A percentile compares a stretch with the other conserved stretches of the same genome.
Conservation (phyloP, 768 basidiomycete species). For the Lactarius evosmus region DNA sequence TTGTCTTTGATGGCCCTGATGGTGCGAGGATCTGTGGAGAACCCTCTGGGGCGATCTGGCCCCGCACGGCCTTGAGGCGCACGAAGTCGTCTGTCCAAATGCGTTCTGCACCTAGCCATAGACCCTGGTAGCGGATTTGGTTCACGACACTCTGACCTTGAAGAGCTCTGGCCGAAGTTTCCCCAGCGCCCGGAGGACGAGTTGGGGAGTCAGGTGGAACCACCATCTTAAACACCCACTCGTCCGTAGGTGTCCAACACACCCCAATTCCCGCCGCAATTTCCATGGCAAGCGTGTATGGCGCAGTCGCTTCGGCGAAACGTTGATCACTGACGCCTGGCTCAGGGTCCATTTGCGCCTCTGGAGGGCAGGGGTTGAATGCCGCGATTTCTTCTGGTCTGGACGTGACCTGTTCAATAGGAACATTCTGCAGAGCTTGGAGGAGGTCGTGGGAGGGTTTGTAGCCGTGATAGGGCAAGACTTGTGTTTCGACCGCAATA, state of each 20-base stretch:
- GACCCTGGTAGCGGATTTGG: conserved; percentile 67
- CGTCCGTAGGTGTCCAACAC: conserved; percentile 72
- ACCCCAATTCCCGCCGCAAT: conserved; percentile 59
- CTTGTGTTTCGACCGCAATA: conserved; percentile 50
- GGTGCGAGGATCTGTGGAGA: conserved; percentile 57
- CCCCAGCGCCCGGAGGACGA: not conserved
- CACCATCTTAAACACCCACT: conserved; percentile 59
- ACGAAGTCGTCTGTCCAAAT: conserved; percentile 87
- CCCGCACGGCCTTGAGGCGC: conserved; percentile 66
- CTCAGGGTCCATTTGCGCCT: conserved; percentile 1
- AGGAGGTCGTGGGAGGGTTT: conserved; percentile 53
- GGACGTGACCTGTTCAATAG: conserved; percentile 28
- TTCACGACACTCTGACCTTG: conserved; percentile 29
- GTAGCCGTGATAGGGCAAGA: conserved; percentile 76
- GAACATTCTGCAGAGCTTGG: conserved; percentile 37
- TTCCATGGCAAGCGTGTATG: conserved; percentile 70
- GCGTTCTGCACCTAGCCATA: conserved; percentile 89
- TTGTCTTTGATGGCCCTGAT: conserved; percentile 46
- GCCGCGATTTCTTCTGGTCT: conserved; percentile 36
- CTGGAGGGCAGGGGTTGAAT: conserved; percentile 52
- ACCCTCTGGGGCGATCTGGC: conserved; percentile 64
- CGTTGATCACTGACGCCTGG: conserved; percentile 26
- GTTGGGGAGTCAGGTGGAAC: conserved; percentile 33
- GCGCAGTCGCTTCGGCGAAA: conserved; percentile 54
- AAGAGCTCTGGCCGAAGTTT: not conserved